Evolutionary conservation across 2,329 filamentous ascomycete species (phyloP).

Genomic region (Neoascochyta sp.): DNA sequence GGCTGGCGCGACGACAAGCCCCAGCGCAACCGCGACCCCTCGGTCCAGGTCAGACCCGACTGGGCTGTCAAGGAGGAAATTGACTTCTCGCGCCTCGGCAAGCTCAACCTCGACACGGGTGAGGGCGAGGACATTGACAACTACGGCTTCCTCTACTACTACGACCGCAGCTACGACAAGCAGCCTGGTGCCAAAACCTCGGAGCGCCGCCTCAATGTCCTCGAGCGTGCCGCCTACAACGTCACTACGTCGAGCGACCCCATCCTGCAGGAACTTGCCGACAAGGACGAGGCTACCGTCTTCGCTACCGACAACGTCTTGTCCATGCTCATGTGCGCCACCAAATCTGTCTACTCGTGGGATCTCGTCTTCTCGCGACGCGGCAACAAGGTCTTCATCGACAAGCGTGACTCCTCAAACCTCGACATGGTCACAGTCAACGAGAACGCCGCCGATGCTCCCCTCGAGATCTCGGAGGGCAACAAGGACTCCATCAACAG

Average conservation of each 20-base stretch:
- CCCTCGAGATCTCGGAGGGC: slow-evolving; percentile 84
- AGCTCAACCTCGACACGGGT: slow-evolving; percentile 92
- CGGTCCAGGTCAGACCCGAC: slow-evolving; percentile 91
- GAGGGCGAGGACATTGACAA: slow-evolving; percentile 92
- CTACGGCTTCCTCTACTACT: slow-evolving; percentile 98
- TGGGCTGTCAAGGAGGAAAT: slow-evolving; percentile 98
- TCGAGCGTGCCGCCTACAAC: slow-evolving; percentile 96
- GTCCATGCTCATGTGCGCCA: slow-evolving; percentile 98
- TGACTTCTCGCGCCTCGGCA: slow-evolving; percentile 90
- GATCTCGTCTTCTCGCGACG: slow-evolving; percentile 92
- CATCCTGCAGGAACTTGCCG: slow-evolving; percentile 92
- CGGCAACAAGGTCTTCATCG: slow-evolving; percentile 95
- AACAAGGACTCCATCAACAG: slow-evolving; percentile 95
- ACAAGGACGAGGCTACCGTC: slow-evolving; percentile 92
- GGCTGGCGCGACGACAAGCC: slow-evolving; percentile 99
- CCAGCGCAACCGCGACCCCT: slow-evolving; percentile 89
- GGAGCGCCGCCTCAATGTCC: slow-evolving; percentile 79
- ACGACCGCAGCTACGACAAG: slow-evolving; percentile 95
- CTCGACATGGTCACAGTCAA: slow-evolving; percentile 98
- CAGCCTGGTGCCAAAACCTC: slow-evolving; percentile 76
- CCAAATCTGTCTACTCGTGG: slow-evolving; percentile 96
- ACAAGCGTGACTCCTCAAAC: slow-evolving; percentile 93
- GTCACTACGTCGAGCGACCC: slow-evolving; percentile 95
- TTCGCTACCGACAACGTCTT: slow-evolving; percentile 97
- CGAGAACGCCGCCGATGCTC: slow-evolving; percentile 94